These are phyloP conservation scores for Paraconiothyrium sp. DNA, from an alignment of 2,329 filamentous ascomycete species.

Conservation along the genomic window DNA sequence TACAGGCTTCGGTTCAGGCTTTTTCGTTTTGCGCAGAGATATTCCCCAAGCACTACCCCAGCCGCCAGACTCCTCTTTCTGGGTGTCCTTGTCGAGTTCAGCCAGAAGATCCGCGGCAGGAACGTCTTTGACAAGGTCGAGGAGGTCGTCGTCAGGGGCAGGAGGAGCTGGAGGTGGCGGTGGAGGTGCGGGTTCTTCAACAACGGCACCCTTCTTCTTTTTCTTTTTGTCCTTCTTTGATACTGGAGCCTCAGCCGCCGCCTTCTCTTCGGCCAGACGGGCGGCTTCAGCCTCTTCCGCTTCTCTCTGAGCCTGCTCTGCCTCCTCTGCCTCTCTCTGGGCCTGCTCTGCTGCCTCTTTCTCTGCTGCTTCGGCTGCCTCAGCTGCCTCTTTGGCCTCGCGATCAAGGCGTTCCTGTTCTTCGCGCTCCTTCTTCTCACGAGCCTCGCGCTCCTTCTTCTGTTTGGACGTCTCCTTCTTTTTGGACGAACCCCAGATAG, in stretches of 20 bases:
- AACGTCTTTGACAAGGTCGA: constrained; percentile 46
- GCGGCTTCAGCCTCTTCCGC: constrained; percentile 43
- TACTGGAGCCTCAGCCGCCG: constrained; percentile 29
- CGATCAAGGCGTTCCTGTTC: constrained; percentile 41
- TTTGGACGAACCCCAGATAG: constrained; percentile 25
- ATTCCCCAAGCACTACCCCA: constrained; percentile 58
- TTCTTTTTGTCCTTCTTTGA: constrained; percentile 46
- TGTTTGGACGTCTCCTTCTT: constrained; percentile 46
- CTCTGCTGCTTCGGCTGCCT: constrained; percentile 48
- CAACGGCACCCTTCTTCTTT: constrained; percentile 44
- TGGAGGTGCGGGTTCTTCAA: constrained; percentile 32
- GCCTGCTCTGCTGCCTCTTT: constrained; percentile 25
- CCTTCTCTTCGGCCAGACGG: constrained; percentile 48
- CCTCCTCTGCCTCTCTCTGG: constrained; percentile 42
- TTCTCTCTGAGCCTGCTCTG: constrained; percentile 45
- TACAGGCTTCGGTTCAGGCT: constrained; percentile 57
- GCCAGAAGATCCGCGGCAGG: constrained; percentile 45
- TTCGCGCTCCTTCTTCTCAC: constrained; percentile 32
- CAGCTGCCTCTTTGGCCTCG: constrained; percentile 36
- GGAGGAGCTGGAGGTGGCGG: constrained; percentile 30
- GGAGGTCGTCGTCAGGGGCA: constrained; percentile 40
- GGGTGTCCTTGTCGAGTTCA: constrained; percentile 48
- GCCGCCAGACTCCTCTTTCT: constrained; percentile 40
- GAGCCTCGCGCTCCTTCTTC: constrained; percentile 30
- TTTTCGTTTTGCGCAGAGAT: constrained; percentile 56